phyloP scores from a whole-genome alignment of 345 rosid species.

The Viola odorata region DNA sequence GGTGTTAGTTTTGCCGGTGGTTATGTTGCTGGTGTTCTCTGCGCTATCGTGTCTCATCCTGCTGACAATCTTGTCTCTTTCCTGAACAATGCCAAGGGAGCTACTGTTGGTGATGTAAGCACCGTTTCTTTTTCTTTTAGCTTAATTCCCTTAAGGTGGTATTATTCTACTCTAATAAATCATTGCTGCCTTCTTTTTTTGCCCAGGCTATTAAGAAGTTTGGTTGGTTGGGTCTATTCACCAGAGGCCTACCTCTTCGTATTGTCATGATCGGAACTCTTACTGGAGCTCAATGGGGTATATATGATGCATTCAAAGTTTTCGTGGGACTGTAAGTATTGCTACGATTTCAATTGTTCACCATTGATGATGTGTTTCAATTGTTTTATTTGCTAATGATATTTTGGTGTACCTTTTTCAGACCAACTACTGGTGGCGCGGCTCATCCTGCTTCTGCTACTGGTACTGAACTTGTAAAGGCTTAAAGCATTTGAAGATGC shows the following conservation, averaged over 20 bases:
- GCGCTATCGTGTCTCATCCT: conserved; percentile 88
- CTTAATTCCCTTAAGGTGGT: not conserved
- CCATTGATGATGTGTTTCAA: not conserved
- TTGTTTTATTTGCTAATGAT: conserved; percentile 2
- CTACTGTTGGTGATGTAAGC: conserved; percentile 94
- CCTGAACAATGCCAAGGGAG: conserved; percentile 98
- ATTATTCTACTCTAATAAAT: not conserved
- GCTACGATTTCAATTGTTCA: not conserved
- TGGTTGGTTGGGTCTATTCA: conserved; percentile 84
- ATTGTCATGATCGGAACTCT: conserved; percentile 99
- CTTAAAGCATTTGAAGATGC: conserved; percentile 7
- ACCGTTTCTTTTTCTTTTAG: too few species aligned
- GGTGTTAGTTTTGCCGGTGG: conserved; percentile 96
- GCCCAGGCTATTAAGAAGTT: conserved; percentile 92
- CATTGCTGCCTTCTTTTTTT: not conserved
- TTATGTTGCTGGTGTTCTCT: conserved; percentile 83
- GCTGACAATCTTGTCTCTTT: conserved; percentile 95
- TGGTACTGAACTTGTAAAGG: conserved; percentile 36
- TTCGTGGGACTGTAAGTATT: conserved; percentile 91
- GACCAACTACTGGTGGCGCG: conserved; percentile 98
- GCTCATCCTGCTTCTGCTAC: conserved; percentile 38
- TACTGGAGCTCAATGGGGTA: conserved; percentile 95
- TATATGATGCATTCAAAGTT: conserved; percentile 96
- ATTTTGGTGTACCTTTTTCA: conserved; percentile 24
- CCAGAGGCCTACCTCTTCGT: conserved; percentile 95